Conservation (phyloP, 164 flowering plant genomes). For the Paratinospora sagittata region DNA sequence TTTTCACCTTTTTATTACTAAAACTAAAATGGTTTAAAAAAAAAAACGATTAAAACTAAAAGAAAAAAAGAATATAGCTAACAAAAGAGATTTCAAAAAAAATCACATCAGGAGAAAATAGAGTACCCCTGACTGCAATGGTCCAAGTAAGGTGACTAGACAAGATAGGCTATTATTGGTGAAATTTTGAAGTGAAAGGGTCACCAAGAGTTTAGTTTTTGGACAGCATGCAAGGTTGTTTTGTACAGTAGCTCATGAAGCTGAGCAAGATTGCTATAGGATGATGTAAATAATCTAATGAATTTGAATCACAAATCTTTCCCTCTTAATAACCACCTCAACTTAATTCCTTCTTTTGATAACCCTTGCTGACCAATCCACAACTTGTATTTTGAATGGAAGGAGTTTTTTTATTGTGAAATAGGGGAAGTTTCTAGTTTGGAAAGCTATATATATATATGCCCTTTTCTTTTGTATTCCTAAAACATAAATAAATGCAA, state of each 20-base stretch:
- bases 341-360: not conserved
- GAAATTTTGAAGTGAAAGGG: not conserved
- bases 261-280: not conserved
- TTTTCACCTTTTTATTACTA: too few species aligned
- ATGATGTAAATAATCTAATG: not conserved
- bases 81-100: too few species aligned
- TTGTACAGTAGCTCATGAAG: constrained; percentile 1
- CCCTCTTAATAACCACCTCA: not conserved
- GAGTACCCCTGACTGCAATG: not conserved
- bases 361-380: too few species aligned
- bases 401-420: not conserved
- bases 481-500: not conserved
- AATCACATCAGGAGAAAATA: not conserved
- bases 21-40: too few species aligned
- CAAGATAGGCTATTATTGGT: not conserved
- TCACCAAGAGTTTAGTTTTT: not conserved
- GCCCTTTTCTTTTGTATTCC: not conserved
- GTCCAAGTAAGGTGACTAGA: not conserved
- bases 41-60: not conserved
- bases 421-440: not conserved
- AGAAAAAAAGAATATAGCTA: not conserved
- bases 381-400: not conserved
- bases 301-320: not conserved
- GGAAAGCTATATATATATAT: not conserved
- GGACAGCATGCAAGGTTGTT: not conserved